Evolutionary conservation across 1,284 basidiomycete species (phyloP).

Genomic region (Moniliophthora roreri): DNA sequence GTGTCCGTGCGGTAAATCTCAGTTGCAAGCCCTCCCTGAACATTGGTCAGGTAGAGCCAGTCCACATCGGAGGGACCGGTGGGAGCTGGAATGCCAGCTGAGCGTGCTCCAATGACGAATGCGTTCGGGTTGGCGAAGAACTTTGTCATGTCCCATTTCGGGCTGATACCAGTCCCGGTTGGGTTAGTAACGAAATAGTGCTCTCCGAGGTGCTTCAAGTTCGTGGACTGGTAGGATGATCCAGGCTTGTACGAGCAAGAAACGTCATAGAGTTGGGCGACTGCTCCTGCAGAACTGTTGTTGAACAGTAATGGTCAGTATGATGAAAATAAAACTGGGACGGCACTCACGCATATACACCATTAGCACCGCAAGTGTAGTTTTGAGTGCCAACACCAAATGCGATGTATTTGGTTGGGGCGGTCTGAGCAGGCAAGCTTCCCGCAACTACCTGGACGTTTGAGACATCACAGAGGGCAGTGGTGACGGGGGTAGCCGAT

Average conservation of each 20-base stretch:
- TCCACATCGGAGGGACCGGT: no score
- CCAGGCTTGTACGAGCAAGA: slow-evolving; percentile 3
- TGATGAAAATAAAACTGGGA: not conserved
- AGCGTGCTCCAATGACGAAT: not conserved
- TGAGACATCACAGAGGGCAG: not conserved
- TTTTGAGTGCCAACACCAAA: slow-evolving; percentile 5
- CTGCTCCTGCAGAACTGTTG: slow-evolving; percentile 1
- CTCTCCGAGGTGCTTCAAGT: not conserved
- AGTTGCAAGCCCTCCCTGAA: no score
- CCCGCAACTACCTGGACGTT: not conserved
- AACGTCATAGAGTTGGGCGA: slow-evolving; percentile 1
- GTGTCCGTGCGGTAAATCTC: no score
- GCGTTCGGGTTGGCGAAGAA: not conserved
- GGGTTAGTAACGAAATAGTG: slow-evolving; percentile 10
- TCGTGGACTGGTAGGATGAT: not conserved
- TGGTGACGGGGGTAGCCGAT: no score
- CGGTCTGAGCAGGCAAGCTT: not conserved
- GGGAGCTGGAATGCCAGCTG: no score
- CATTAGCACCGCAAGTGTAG: slow-evolving; percentile 6
- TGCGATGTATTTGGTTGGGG: not conserved
- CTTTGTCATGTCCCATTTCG: slow-evolving; percentile 4
- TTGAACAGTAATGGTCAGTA: no score
- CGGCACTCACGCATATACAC: slow-evolving; percentile 2
- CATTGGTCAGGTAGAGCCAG: no score
- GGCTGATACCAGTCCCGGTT: slow-evolving; percentile 1